phyloP scores from a whole-genome alignment of 768 basidiomycete genomes.

The Xanthoconium purpureum region DNA sequence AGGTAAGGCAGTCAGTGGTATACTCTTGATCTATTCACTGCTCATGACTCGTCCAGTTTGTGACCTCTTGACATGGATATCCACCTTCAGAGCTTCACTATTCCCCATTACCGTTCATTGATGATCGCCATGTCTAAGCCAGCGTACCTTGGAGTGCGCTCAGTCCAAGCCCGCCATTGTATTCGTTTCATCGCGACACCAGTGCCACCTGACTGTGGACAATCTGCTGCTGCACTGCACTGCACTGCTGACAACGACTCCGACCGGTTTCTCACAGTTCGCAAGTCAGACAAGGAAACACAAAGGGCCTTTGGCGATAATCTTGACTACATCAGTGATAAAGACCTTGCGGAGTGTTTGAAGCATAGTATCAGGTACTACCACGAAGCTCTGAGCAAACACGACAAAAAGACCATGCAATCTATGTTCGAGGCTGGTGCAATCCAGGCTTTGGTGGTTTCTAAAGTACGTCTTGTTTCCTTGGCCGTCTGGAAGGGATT shows the following conservation, averaged over 20 bases:
- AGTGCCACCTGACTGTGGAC: slow-evolving; percentile 91
- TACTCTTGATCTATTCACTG: neutral
- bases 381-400: slow-evolving; percentile 88
- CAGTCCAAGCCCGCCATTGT: slow-evolving; percentile 82
- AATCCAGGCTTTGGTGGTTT: slow-evolving; percentile 91
- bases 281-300: slow-evolving; percentile 76
- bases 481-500: neutral
- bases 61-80: slow-evolving; percentile 97
- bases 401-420: slow-evolving; percentile 93
- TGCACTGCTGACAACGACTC: slow-evolving; percentile 79
- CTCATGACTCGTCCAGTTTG: slow-evolving; percentile 49
- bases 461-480: slow-evolving; percentile 62
- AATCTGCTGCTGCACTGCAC: slow-evolving; percentile 78
- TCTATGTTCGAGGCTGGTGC: slow-evolving; percentile 91
- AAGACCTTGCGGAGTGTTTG: slow-evolving; percentile 71
- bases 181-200: slow-evolving; percentile 90
- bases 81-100: slow-evolving; percentile 91
- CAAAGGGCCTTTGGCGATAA: too few species aligned
- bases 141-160: slow-evolving; percentile 90
- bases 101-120: slow-evolving; percentile 96
- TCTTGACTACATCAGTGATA: slow-evolving; percentile 82
- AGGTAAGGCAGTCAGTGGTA: slow-evolving; percentile 45
- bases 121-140: slow-evolving; percentile 99
- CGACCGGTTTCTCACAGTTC: slow-evolving; percentile 87
- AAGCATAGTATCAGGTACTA: slow-evolving; percentile 93